These are phyloP conservation scores for Gossypium laxum DNA, from an alignment of 441 rosid genomes.

Conservation along the genomic window DNA sequence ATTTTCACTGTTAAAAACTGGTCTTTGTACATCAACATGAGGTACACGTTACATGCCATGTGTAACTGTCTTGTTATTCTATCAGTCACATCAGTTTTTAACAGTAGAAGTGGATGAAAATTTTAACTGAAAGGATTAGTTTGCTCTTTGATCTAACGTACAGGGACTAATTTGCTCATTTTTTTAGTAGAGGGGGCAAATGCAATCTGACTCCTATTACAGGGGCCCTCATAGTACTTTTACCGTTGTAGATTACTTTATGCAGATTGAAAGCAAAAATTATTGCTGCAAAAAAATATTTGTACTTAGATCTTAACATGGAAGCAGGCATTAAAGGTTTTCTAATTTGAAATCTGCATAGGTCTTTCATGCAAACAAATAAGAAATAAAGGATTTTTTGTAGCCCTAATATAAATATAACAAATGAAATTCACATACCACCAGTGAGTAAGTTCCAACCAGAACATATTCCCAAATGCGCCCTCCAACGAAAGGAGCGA, in stretches of 20 bases:
- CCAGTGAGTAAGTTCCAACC: constrained; percentile 45
- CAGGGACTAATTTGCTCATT: too few relatives aligned
- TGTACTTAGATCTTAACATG: background rate
- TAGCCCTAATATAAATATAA: background rate
- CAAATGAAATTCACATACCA: constrained; percentile 37
- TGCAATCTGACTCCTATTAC: too few relatives aligned
- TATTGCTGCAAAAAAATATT: background rate
- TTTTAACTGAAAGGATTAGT: too few relatives aligned
- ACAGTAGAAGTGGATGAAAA: too few relatives aligned
- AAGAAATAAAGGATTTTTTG: background rate
- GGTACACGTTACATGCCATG: too few relatives aligned
- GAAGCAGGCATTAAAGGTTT: background rate
- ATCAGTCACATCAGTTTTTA: too few relatives aligned
- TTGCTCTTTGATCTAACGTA: too few relatives aligned
- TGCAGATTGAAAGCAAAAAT: background rate
- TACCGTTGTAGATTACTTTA: background rate
- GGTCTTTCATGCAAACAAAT: background rate
- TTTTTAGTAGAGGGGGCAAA: too few relatives aligned
- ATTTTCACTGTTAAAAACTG: too few relatives aligned
- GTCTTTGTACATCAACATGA: too few relatives aligned
- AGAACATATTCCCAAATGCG: constrained; percentile 49
- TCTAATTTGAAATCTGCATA: background rate
- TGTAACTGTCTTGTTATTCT: too few relatives aligned
- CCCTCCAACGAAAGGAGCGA: constrained; percentile 63
- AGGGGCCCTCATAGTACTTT: too few relatives aligned